These are phyloP conservation scores for Adansonia gregorii DNA, from an alignment of 441 rosid genomes.

Conservation along the genomic window DNA sequence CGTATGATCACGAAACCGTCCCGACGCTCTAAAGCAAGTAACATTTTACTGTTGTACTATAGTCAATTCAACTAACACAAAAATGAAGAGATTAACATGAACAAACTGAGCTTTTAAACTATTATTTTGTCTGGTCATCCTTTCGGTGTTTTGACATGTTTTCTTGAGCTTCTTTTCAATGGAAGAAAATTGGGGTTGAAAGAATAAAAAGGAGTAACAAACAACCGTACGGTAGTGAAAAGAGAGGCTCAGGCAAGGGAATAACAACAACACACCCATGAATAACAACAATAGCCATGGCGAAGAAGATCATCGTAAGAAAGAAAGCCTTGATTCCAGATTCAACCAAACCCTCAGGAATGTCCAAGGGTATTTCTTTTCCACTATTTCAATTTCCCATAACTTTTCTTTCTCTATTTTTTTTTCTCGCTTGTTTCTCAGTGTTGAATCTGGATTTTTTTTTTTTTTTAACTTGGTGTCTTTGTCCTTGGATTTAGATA, in stretches of 20 bases:
- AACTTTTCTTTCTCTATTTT: conserved; percentile 20
- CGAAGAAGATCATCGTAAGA: conserved; percentile 49
- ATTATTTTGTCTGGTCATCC: background rate
- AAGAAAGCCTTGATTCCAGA: conserved; percentile 64
- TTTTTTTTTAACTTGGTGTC: background rate
- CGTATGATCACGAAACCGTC: too few relatives aligned
- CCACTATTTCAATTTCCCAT: conserved; percentile 1
- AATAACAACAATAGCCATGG: conserved; percentile 21
- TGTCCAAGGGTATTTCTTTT: conserved; percentile 71
- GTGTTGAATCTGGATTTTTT: conserved; percentile 1
- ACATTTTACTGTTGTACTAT: too few relatives aligned
- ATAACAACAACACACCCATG: background rate
- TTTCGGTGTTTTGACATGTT: background rate
- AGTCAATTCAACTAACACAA: background rate
- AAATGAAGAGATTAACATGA: background rate
- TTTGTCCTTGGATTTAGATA: conserved; percentile 9
- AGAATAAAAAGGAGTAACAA: background rate
- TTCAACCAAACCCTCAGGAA: conserved; percentile 89
- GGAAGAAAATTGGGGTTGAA: background rate
- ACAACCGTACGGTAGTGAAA: background rate
- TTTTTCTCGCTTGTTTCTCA: background rate
- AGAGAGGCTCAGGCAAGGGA: background rate
- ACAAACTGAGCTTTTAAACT: background rate
- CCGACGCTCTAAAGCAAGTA: too few relatives aligned
- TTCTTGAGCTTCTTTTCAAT: background rate